Evolutionary conservation across 2,329 filamentous ascomycete genomes (phyloP).

Genomic region (Thermothelomyces thermophilus): DNA sequence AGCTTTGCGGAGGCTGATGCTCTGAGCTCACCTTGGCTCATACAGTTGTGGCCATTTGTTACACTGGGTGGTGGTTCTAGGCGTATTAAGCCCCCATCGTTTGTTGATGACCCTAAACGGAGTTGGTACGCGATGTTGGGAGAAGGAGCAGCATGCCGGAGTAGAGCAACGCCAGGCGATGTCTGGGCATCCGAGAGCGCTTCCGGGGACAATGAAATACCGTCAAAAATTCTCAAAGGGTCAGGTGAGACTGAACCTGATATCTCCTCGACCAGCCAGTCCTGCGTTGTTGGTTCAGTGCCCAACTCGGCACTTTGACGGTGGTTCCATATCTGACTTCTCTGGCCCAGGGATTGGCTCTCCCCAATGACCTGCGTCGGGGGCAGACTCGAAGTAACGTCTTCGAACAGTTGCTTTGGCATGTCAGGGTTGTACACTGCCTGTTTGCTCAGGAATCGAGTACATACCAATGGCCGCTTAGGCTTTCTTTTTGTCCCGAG

Average conservation of each 20-base stretch:
- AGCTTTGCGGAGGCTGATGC: not conserved
- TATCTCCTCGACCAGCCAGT: not conserved
- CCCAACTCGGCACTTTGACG: not conserved
- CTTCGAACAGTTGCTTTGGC: slow-evolving; percentile 14
- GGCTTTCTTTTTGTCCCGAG: slow-evolving; percentile 15
- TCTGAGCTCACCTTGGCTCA: not conserved
- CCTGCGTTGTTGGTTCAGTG: not conserved
- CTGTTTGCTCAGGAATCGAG: not conserved
- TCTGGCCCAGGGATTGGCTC: slow-evolving; percentile 8
- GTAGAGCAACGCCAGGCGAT: not conserved
- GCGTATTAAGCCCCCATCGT: not conserved
- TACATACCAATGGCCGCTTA: slow-evolving; percentile 18
- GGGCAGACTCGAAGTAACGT: slow-evolving; percentile 9
- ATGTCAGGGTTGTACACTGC: not conserved
- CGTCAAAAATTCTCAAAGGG: not conserved
- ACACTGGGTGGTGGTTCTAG: not conserved
- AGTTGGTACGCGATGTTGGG: not conserved
- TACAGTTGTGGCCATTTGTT: no score
- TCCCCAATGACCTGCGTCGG: slow-evolving; percentile 13
- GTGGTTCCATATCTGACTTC: not conserved
- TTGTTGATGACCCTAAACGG: not conserved
- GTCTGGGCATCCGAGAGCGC: not conserved
- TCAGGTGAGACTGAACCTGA: not conserved
- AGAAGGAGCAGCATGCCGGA: not conserved
- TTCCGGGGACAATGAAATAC: slow-evolving; percentile 3